These are phyloP conservation scores for Lasiodiplodia gonubiensis DNA, from an alignment of 2,329 filamentous ascomycete species.

Conservation along the genomic window DNA sequence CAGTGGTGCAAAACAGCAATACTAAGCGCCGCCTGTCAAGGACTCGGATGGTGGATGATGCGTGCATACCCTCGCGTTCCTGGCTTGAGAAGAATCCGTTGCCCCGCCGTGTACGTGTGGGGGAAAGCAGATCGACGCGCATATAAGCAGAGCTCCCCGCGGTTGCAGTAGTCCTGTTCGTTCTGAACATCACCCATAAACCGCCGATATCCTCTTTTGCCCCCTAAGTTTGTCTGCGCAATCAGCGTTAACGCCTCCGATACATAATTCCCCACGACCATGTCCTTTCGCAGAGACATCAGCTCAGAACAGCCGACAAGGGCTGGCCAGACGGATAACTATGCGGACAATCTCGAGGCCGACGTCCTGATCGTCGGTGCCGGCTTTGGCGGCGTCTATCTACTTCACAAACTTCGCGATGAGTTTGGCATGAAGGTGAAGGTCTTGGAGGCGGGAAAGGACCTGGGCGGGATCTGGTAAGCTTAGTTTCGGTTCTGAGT, in stretches of 20 bases:
- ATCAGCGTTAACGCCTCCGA: background rate
- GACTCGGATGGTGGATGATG: background rate
- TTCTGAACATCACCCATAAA: background rate
- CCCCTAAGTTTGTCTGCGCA: no score
- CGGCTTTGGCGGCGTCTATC: conserved; percentile 50
- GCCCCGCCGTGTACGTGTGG: background rate
- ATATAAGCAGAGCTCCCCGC: background rate
- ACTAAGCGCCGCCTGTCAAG: conserved; percentile 1
- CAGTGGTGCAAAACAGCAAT: background rate
- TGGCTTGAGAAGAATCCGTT: conserved; percentile 7
- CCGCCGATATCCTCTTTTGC: no score
- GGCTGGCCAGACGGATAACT: background rate
- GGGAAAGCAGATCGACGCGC: conserved; percentile 3
- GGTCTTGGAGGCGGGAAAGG: conserved; percentile 48
- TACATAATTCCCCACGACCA: background rate
- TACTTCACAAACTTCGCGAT: conserved; percentile 49
- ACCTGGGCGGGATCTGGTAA: conserved; percentile 50
- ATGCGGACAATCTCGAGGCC: conserved; percentile 39
- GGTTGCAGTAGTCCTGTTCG: background rate
- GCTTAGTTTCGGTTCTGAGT: background rate
- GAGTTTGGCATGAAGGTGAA: conserved; percentile 48
- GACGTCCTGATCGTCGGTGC: conserved; percentile 49
- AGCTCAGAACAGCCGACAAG: background rate
- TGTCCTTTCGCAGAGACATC: conserved; percentile 17
- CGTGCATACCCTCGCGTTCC: background rate